A percentile compares a stretch with the other conserved stretches of the same genome.
Evolutionary conservation across 2,329 filamentous ascomycete genomes (phyloP).

Genomic region (Botrytis pseudocinerea): DNA sequence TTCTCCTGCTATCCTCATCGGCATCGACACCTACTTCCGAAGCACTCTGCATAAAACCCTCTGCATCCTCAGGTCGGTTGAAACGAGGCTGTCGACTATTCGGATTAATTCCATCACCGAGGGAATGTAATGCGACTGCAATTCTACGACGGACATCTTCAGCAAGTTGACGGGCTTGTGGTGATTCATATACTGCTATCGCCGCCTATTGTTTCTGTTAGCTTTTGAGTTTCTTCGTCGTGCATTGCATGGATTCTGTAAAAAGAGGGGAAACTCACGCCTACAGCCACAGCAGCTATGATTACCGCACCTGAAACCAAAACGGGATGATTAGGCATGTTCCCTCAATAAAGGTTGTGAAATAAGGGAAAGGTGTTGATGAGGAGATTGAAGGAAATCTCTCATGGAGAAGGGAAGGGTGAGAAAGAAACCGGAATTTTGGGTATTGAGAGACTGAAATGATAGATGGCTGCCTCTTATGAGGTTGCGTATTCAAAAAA

Average conservation of each 20-base stretch:
- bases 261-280: slow-evolving; percentile 33
- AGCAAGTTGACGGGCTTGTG: slow-evolving; percentile 61
- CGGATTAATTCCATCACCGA: slow-evolving; percentile 56
- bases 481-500: slow-evolving; percentile 17
- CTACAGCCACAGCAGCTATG: slow-evolving; percentile 39
- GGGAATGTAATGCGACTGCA: slow-evolving; percentile 58
- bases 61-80: slow-evolving; percentile 66
- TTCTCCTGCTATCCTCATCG: slow-evolving; percentile 60
- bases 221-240: slow-evolving; percentile 6
- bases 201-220: slow-evolving; percentile 35
- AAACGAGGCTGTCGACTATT: slow-evolving; percentile 52
- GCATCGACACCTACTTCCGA: slow-evolving; percentile 56
- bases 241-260: neutral
- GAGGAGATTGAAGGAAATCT: neutral
- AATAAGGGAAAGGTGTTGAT: slow-evolving; percentile 15
- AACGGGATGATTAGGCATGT: slow-evolving; percentile 40
- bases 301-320: slow-evolving; percentile 41
- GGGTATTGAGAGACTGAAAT: slow-evolving; percentile 3
- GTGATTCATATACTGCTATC: slow-evolving; percentile 59
- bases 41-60: slow-evolving; percentile 59
- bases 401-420: slow-evolving; percentile 1
- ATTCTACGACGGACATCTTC: slow-evolving; percentile 62
- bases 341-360: slow-evolving; percentile 22
- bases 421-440: slow-evolving; percentile 14
- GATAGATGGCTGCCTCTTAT: slow-evolving; percentile 15